A percentile compares a stretch with the other conserved stretches of the same genome.
phyloP scores from a whole-genome alignment of 108 stramenopile genomes.

The Schizochytrium sp. region DNA sequence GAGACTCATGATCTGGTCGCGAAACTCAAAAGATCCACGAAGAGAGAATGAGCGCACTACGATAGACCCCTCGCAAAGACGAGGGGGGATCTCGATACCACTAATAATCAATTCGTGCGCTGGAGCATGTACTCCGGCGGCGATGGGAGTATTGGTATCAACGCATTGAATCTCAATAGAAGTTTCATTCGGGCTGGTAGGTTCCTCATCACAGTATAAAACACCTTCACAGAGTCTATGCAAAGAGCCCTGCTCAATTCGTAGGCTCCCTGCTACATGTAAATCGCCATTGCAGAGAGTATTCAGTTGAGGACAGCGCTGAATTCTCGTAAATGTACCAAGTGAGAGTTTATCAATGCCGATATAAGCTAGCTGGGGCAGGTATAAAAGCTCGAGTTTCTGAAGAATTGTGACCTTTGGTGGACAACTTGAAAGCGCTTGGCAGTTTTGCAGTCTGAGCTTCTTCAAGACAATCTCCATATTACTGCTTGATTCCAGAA shows the following conservation, averaged over 20 bases:
- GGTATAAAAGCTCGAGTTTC: not conserved
- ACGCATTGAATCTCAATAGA: not conserved
- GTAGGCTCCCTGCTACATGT: not conserved
- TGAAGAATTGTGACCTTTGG: not conserved
- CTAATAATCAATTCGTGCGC: not conserved
- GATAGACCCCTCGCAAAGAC: constrained; percentile 6
- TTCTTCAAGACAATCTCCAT: not conserved
- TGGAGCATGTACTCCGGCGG: not conserved
- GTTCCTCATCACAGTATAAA: not conserved
- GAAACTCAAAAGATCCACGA: not conserved
- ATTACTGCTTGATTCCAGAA: not conserved
- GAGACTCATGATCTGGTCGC: not conserved
- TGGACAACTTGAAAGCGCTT: not conserved
- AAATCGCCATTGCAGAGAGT: not conserved
- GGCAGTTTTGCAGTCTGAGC: not conserved
- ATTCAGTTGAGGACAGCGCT: not conserved
- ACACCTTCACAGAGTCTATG: not conserved
- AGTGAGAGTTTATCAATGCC: not conserved
- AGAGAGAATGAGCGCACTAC: not conserved
- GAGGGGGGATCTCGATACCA: not conserved
- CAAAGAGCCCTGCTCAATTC: not conserved
- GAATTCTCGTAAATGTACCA: not conserved
- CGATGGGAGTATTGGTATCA: not conserved
- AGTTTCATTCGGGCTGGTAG: not conserved
- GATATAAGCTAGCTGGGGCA: not conserved